These are phyloP conservation scores for Camillea tinctor DNA, from an alignment of 2,329 filamentous ascomycete species.

Conservation along the genomic window DNA sequence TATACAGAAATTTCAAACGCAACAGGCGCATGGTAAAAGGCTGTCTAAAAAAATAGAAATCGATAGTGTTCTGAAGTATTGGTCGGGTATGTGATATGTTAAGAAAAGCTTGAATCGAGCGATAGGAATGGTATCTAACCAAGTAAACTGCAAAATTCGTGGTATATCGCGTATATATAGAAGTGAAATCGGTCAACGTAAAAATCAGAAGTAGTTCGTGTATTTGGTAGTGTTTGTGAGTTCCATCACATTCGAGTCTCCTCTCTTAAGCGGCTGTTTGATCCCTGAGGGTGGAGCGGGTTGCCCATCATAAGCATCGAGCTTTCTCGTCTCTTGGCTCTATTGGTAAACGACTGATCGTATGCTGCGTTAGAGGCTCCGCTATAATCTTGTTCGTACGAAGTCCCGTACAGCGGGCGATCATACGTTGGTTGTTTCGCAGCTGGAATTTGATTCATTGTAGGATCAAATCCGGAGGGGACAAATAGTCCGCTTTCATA, in stretches of 20 bases:
- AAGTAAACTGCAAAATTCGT: background rate
- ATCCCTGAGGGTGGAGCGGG: constrained; percentile 48
- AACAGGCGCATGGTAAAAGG: constrained; percentile 7
- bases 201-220: background rate
- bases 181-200: background rate
- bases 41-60: constrained; percentile 8
- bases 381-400: constrained; percentile 32
- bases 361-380: constrained; percentile 30
- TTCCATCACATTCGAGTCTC: constrained; percentile 43
- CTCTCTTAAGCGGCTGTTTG: constrained; percentile 54
- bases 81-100: constrained; percentile 5
- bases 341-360: constrained; percentile 38
- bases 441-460: constrained; percentile 7
- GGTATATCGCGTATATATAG: constrained; percentile 12
- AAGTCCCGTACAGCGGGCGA: constrained; percentile 33
- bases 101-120: constrained; percentile 9
- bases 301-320: constrained; percentile 55
- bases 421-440: constrained; percentile 36
- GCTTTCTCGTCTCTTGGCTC: constrained; percentile 57
- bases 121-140: constrained; percentile 18
- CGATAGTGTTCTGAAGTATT: constrained; percentile 9
- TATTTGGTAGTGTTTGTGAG: background rate
- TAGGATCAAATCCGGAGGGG: constrained; percentile 36
- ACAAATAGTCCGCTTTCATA: constrained; percentile 45
- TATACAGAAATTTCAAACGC: constrained; percentile 9